A percentile compares a stretch with the other conserved stretches of the same genome.
phyloP scores from a whole-genome alignment of 2,329 filamentous ascomycete genomes.

The Xylariaceae sp. region DNA sequence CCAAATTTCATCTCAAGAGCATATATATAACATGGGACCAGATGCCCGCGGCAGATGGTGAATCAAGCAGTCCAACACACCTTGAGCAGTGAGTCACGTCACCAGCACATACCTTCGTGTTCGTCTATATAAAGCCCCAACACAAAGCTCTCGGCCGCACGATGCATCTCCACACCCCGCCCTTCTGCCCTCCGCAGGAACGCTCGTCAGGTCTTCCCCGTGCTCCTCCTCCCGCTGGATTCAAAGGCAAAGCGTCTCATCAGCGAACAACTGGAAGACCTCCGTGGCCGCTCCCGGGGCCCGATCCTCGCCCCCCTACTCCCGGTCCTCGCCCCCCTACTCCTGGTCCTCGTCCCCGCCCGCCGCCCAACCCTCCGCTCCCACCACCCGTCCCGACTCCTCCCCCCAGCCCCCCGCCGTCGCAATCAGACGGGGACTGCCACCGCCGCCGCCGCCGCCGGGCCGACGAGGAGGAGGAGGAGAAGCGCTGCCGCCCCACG shows the following conservation, averaged over 20 bases:
- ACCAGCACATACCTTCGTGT: too few relatives aligned
- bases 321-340: slow-evolving; percentile 22
- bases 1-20: too few relatives aligned
- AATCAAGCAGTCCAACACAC: too few relatives aligned
- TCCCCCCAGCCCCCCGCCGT: slow-evolving; percentile 19
- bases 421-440: neutral
- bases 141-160: too few relatives aligned
- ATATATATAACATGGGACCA: too few relatives aligned
- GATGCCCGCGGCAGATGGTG: too few relatives aligned
- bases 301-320: slow-evolving; percentile 6
- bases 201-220: neutral
- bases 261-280: neutral
- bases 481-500: too few relatives aligned
- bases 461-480: too few relatives aligned
- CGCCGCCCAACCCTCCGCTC: slow-evolving; percentile 19
- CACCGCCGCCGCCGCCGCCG: slow-evolving; percentile 1
- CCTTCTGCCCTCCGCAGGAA: neutral
- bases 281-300: too few relatives aligned
- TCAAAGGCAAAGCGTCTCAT: neutral
- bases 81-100: too few relatives aligned
- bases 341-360: slow-evolving; percentile 17
- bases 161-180: too few relatives aligned
- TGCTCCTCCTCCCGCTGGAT: neutral
- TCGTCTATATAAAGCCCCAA: too few relatives aligned
- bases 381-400: slow-evolving; percentile 21